A percentile compares a stretch with the other conserved stretches of the same genome.
Conservation (phyloP, 495 filamentous ascomycete genomes). For the Hapsidospora chrysogenum region DNA sequence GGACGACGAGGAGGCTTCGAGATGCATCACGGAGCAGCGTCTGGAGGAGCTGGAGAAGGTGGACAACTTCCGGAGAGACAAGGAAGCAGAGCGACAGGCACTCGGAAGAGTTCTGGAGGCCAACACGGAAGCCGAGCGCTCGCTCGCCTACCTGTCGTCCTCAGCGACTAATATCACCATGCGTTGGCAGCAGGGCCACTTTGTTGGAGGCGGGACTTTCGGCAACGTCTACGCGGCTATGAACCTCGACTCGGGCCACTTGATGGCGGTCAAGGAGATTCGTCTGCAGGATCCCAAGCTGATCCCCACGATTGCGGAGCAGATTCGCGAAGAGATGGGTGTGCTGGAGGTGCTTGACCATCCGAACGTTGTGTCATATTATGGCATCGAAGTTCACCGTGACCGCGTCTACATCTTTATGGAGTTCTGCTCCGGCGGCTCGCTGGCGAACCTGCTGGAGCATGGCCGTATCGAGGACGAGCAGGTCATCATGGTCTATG, state of each 20-base stretch:
- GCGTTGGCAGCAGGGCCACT: slow-evolving; percentile 95
- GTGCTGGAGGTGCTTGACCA: slow-evolving; percentile 91
- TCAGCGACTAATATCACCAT: slow-evolving; percentile 88
- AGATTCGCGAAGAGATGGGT: slow-evolving; percentile 94
- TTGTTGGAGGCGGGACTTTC: slow-evolving; percentile 92
- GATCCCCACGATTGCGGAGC: slow-evolving; percentile 79
- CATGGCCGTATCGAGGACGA: slow-evolving; percentile 96
- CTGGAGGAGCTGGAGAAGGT: slow-evolving; percentile 51
- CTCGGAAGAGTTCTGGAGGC: slow-evolving; percentile 83
- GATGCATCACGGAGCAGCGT: slow-evolving; percentile 56
- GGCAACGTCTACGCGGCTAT: slow-evolving; percentile 94
- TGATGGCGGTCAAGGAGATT: slow-evolving; percentile 99
- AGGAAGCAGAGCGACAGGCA: slow-evolving; percentile 74
- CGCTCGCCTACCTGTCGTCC: slow-evolving; percentile 80
- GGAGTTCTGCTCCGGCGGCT: slow-evolving; percentile 95
- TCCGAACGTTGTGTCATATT: slow-evolving; percentile 94
- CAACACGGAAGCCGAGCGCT: slow-evolving; percentile 87
- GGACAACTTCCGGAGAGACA: slow-evolving; percentile 61
- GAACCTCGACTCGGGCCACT: slow-evolving; percentile 84
- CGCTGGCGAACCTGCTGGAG: slow-evolving; percentile 76
- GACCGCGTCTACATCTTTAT: slow-evolving; percentile 99
- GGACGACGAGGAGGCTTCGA: slow-evolving; percentile 70
- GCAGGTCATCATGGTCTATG: slow-evolving; percentile 95
- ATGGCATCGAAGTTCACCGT: slow-evolving; percentile 92
- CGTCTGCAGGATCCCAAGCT: slow-evolving; percentile 90